Percentiles rank a stretch among this genome's conserved stretches.
Conservation (phyloP, 2,329 filamentous ascomycete species). For the Chaetomiaceae sp. region DNA sequence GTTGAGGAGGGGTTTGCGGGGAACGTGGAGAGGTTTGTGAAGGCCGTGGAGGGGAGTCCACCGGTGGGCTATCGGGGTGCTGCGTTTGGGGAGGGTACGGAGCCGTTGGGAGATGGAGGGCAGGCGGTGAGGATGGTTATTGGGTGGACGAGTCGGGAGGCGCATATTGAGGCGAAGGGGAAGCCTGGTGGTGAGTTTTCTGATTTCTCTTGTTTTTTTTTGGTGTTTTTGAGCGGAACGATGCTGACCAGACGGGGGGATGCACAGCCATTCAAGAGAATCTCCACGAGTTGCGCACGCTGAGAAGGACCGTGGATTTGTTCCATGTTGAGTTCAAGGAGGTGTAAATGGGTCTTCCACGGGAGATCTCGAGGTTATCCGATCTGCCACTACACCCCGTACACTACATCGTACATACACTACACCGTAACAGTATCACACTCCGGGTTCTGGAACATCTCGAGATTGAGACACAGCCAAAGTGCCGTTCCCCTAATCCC, state of each 20-base stretch:
- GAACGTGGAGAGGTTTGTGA: slow-evolving; percentile 17
- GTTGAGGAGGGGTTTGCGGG: slow-evolving; percentile 19
- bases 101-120: slow-evolving; percentile 1
- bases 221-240: background rate
- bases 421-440: too few relatives aligned
- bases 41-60: slow-evolving; percentile 7
- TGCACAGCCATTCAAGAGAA: slow-evolving; percentile 15
- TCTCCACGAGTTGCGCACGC: slow-evolving; percentile 15
- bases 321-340: slow-evolving; percentile 20
- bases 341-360: slow-evolving; percentile 7
- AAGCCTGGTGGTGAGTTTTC: slow-evolving; percentile 11
- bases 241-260: background rate
- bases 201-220: background rate
- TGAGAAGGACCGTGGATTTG: slow-evolving; percentile 18
- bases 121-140: slow-evolving; percentile 23
- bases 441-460: background rate
- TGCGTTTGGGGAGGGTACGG: slow-evolving; percentile 5
- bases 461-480: background rate
- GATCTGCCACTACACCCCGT: too few relatives aligned
- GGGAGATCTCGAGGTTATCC: background rate
- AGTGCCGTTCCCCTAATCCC: background rate
- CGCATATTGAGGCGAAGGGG: slow-evolving; percentile 22
- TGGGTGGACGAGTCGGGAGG: slow-evolving; percentile 25
- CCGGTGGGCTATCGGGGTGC: slow-evolving; percentile 13
- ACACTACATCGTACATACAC: too few relatives aligned